These are phyloP conservation scores for Malus hybrid DNA, from an alignment of 331 rosid species.

Conservation along the genomic window DNA sequence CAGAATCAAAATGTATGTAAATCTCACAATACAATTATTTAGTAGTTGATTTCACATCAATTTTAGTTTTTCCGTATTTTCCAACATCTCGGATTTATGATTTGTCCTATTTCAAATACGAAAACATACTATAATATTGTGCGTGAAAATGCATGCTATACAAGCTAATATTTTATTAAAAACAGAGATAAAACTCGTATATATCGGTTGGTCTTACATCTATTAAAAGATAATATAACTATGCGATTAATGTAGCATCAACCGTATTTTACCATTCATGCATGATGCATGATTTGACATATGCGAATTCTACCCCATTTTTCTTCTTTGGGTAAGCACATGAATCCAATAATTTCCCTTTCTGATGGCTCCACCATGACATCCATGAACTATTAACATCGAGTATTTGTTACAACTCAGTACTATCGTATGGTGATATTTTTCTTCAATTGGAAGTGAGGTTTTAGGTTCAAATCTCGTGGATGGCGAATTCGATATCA, in stretches of 20 bases:
- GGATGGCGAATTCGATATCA: fast-evolving
- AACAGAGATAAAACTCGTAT: no score
- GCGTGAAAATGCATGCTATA: neutral
- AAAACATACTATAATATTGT: no score
- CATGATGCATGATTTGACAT: neutral
- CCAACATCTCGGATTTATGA: neutral
- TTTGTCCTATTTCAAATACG: no score
- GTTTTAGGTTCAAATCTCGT: no score
- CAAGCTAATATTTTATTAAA: neutral
- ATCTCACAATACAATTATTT: neutral
- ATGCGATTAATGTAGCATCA: no score
- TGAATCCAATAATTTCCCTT: neutral
- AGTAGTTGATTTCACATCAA: neutral
- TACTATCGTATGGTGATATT: no score
- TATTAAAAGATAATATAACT: no score
- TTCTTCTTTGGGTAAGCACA: neutral
- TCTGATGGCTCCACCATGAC: neutral
- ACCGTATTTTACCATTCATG: neutral
- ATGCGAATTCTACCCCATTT: neutral
- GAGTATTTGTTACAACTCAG: no score
- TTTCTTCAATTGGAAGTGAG: fast-evolving
- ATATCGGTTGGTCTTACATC: no score
- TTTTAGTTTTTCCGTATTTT: no score
- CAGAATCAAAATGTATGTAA: neutral
- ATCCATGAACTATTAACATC: no score